Evolutionary conservation across 495 filamentous ascomycete genomes (phyloP).

Genomic region (Neurospora terricola): DNA sequence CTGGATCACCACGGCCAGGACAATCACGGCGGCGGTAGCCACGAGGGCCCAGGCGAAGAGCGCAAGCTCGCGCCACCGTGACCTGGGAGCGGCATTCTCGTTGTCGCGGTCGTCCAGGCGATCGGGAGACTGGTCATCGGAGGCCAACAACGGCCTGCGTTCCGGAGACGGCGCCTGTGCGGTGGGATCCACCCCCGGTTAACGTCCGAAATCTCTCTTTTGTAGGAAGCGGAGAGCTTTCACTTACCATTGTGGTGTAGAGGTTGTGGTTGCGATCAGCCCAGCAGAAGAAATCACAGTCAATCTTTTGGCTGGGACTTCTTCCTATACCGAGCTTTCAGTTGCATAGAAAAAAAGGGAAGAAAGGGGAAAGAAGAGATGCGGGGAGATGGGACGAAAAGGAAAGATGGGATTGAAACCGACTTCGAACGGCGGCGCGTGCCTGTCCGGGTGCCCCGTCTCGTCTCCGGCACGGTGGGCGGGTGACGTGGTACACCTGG

Average conservation of each 20-base stretch:
- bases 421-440: not conserved
- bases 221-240: not conserved
- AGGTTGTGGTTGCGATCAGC: not conserved
- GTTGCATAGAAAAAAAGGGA: not conserved
- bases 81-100: constrained; percentile 18
- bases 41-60: constrained; percentile 80
- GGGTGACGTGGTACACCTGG: not conserved
- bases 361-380: not conserved
- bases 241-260: constrained; percentile 8
- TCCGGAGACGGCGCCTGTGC: constrained; percentile 11
- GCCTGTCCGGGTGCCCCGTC: not conserved
- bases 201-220: not conserved
- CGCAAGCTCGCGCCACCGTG: constrained; percentile 45
- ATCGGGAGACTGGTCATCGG: constrained; percentile 6
- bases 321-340: not conserved
- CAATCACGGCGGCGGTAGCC: constrained; percentile 70
- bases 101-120: constrained; percentile 17
- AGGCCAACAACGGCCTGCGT: constrained; percentile 23
- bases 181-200: not conserved
- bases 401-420: not conserved
- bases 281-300: not conserved
- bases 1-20: constrained; percentile 65
- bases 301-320: not conserved
- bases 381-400: not conserved
- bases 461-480: not conserved